A percentile compares a stretch with the other conserved stretches of the same genome.
Conservation (phyloP, 1,284 basidiomycete species). For the Sanghuangporus baumii region DNA sequence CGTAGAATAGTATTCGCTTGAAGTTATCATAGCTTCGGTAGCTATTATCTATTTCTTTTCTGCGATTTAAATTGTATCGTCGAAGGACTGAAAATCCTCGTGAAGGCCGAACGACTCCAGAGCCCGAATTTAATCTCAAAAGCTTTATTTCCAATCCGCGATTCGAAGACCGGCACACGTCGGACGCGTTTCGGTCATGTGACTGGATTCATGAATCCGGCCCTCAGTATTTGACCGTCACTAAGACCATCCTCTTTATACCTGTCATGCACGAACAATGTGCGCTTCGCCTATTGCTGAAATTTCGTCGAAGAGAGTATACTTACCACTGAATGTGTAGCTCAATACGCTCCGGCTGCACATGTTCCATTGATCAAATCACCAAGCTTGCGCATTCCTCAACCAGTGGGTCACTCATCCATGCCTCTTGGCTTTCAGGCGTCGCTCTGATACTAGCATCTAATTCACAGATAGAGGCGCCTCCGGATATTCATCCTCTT, state of each 20-base stretch:
- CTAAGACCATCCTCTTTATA: too few species aligned
- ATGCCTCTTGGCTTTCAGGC: not conserved
- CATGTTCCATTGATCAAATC: slow-evolving; percentile 85
- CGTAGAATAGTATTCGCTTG: too few species aligned
- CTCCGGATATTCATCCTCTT: slow-evolving; percentile 86
- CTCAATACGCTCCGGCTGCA: slow-evolving; percentile 70
- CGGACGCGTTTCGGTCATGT: slow-evolving; percentile 39
- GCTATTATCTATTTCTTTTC: too few species aligned
- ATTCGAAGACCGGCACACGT: slow-evolving; percentile 32
- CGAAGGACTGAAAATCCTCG: too few species aligned
- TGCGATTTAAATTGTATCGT: too few species aligned
- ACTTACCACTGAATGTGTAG: not conserved
- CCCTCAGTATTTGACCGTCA: not conserved
- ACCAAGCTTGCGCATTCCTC: slow-evolving; percentile 82
- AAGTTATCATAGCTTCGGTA: too few species aligned
- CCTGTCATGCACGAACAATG: slow-evolving; percentile 1
- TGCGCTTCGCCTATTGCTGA: not conserved
- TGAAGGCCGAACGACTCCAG: too few species aligned
- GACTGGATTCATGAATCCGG: not conserved
- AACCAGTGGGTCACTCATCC: slow-evolving; percentile 46
- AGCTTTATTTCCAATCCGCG: too few species aligned
- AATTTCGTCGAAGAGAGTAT: not conserved
- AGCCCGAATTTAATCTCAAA: too few species aligned
- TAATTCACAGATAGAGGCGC: slow-evolving; percentile 61
- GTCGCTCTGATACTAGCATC: not conserved